Percentiles rank a stretch among this genome's conserved stretches.
phyloP scores from a whole-genome alignment of 2,329 filamentous ascomycete genomes.

The Hortaea werneckii region DNA sequence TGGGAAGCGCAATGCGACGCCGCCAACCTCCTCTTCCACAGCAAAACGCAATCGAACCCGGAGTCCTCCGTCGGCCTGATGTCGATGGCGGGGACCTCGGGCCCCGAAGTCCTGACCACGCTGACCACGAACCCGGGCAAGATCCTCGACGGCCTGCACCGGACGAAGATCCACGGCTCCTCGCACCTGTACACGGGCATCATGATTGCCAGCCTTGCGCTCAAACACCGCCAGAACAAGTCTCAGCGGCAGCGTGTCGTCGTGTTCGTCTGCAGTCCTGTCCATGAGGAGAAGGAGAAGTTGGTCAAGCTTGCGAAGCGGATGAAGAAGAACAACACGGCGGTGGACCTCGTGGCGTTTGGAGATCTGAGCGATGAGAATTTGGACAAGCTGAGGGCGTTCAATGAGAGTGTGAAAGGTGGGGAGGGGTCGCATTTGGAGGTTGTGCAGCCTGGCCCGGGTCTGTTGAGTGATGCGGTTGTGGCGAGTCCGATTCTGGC shows the following conservation, averaged over 20 bases:
- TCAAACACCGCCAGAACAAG: slow-evolving; percentile 98
- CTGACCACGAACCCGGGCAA: slow-evolving; percentile 94
- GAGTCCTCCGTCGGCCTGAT: slow-evolving; percentile 96
- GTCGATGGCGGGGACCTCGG: slow-evolving; percentile 91
- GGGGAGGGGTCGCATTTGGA: slow-evolving; percentile 86
- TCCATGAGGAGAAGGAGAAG: slow-evolving; percentile 80
- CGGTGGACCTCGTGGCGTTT: slow-evolving; percentile 89
- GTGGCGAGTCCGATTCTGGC: slow-evolving; percentile 82
- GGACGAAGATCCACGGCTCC: slow-evolving; percentile 85
- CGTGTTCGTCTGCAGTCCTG: slow-evolving; percentile 88
- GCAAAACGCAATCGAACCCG: slow-evolving; percentile 88
- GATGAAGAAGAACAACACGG: slow-evolving; percentile 97
- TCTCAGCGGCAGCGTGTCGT: slow-evolving; percentile 93
- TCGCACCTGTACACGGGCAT: slow-evolving; percentile 87
- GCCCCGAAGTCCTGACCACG: slow-evolving; percentile 93
- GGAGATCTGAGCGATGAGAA: slow-evolving; percentile 86
- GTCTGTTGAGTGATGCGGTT: slow-evolving; percentile 85
- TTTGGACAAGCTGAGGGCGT: slow-evolving; percentile 79
- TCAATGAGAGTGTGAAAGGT: slow-evolving; percentile 87
- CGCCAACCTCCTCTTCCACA: slow-evolving; percentile 88
- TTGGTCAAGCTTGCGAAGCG: slow-evolving; percentile 86
- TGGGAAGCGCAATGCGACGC: slow-evolving; percentile 96
- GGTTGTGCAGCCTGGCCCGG: slow-evolving; percentile 79
- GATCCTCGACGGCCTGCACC: slow-evolving; percentile 83
- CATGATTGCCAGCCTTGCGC: slow-evolving; percentile 90